A percentile compares a stretch with the other conserved stretches of the same genome.
Evolutionary conservation across 495 filamentous ascomycete species (phyloP).

Genomic region (Aspergillus sclerotioniger): DNA sequence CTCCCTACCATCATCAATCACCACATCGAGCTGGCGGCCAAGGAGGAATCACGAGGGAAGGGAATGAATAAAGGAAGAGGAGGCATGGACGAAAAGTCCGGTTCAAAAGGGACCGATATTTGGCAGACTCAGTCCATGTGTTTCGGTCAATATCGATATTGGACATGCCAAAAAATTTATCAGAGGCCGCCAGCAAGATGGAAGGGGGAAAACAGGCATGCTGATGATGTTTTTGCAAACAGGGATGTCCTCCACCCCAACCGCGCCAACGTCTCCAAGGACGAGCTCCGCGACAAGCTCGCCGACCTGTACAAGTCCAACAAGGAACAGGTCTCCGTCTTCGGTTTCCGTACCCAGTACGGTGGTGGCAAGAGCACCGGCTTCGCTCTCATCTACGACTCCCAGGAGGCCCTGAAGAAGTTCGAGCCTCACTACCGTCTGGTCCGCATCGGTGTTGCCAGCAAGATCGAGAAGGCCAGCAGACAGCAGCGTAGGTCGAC

Average conservation of each 20-base stretch:
- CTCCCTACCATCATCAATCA: constrained; percentile 11
- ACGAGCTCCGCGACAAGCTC: constrained; percentile 94
- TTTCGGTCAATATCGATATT: no score
- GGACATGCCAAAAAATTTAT: no score
- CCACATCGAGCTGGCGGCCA: neutral
- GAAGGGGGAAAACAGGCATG: constrained; percentile 14
- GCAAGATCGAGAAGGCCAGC: constrained; percentile 92
- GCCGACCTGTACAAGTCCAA: constrained; percentile 93
- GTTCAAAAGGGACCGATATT: neutral
- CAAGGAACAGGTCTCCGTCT: constrained; percentile 95
- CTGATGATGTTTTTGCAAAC: constrained; percentile 26
- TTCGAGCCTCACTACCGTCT: constrained; percentile 99
- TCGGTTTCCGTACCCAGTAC: constrained; percentile 97
- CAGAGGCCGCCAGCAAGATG: constrained; percentile 15
- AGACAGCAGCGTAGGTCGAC: constrained; percentile 94
- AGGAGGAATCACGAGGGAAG: neutral
- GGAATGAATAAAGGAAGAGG: neutral
- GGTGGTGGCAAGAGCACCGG: constrained; percentile 99
- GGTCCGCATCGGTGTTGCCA: constrained; percentile 83
- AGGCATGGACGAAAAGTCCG: neutral
- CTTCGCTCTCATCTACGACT: constrained; percentile 98
- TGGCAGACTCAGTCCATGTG: neutral
- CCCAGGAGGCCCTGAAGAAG: constrained; percentile 95
- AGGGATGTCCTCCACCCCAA: constrained; percentile 99
- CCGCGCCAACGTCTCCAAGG: constrained; percentile 97